phyloP scores from a whole-genome alignment of 306 rosid species.

The Quercus ilex region DNA sequence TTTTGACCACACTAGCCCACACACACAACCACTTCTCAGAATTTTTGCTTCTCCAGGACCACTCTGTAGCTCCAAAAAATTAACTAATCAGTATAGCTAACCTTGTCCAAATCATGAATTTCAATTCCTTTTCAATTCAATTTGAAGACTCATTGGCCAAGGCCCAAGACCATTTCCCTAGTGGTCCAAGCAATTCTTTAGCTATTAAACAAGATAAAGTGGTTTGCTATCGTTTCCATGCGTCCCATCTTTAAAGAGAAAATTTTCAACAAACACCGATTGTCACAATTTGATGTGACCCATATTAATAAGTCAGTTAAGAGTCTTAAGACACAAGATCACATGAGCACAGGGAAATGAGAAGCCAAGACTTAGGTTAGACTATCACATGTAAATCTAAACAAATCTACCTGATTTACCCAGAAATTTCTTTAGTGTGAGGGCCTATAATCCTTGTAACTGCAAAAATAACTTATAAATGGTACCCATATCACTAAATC shows the following conservation, averaged over 20 bases:
- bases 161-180: not conserved
- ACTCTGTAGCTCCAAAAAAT: constrained; percentile 4
- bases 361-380: not conserved
- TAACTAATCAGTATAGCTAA: constrained; percentile 1
- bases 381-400: no score
- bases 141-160: not conserved
- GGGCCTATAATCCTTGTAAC: no score
- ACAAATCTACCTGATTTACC: no score
- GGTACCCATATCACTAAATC: not conserved
- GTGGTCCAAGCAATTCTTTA: not conserved
- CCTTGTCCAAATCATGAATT: not conserved
- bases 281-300: not conserved
- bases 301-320: not conserved
- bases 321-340: not conserved
- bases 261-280: not conserved
- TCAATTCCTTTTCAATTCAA: not conserved
- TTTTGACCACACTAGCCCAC: constrained; percentile 22
- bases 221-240: not conserved
- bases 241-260: not conserved
- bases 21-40: constrained; percentile 23
- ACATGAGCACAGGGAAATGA: not conserved
- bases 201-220: not conserved
- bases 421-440: no score
- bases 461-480: not conserved
- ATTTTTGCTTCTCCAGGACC: constrained; percentile 30